Percentiles rank a stretch among this genome's conserved stretches.
phyloP scores from a whole-genome alignment of 176 grass and related monocot species.

The Bonia amplexicaulis region DNA sequence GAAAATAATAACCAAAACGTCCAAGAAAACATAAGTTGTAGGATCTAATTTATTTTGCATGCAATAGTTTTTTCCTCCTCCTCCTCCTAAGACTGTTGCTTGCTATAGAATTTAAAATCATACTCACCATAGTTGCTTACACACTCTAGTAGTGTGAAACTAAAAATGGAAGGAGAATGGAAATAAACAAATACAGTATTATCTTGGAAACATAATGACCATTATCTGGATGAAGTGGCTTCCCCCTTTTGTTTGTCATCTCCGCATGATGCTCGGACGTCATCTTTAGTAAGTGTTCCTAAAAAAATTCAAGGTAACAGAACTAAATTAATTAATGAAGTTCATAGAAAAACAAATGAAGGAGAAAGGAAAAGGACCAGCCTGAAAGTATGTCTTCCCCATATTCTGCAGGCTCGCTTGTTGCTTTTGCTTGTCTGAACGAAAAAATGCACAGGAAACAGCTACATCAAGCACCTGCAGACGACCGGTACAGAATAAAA shows the following conservation, averaged over 20 bases:
- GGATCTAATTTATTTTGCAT: neutral
- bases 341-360: too few species aligned
- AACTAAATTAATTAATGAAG: too few species aligned
- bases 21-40: neutral
- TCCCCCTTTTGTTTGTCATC: slow-evolving; percentile 87
- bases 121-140: neutral
- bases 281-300: too few species aligned
- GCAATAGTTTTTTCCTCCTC: neutral
- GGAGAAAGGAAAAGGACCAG: too few species aligned
- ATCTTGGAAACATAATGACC: slow-evolving; percentile 44
- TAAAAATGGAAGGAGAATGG: neutral
- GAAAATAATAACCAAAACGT: neutral
- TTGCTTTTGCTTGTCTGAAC: too few species aligned
- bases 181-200: slow-evolving; percentile 19
- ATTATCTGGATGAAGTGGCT: slow-evolving; percentile 58
- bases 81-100: neutral
- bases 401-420: too few species aligned
- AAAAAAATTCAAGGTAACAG: too few species aligned
- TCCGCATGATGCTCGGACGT: slow-evolving; percentile 69
- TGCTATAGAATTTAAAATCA: slow-evolving; percentile 7
- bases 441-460: too few species aligned
- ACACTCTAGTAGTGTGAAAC: slow-evolving; percentile 8
- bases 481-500: too few species aligned
- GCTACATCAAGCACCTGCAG: too few species aligned
- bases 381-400: too few species aligned